Evolutionary conservation across 306 rosid genomes (phyloP).

Genomic region (Rosa lucieae): DNA sequence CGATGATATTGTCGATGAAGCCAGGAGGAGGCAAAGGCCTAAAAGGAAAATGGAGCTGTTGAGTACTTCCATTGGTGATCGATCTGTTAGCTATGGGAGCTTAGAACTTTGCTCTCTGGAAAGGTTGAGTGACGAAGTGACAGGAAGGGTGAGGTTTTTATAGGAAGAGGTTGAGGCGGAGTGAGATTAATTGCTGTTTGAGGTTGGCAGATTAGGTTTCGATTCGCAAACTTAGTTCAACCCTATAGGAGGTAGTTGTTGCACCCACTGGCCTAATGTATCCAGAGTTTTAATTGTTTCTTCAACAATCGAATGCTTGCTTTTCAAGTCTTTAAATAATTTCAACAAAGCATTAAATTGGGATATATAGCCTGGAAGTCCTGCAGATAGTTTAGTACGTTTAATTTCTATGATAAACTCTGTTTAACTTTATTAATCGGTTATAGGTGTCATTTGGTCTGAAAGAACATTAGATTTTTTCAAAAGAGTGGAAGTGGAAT

Average conservation of each 20-base stretch:
- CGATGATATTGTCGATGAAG: constrained; percentile 45
- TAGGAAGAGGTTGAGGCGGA: constrained; percentile 28
- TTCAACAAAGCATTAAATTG: background rate
- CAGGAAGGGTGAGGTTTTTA: constrained; percentile 36
- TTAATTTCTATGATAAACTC: background rate
- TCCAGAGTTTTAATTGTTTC: constrained; percentile 29
- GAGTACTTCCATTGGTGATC: constrained; percentile 37
- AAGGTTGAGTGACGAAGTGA: constrained; percentile 26
- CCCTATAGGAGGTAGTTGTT: constrained; percentile 60
- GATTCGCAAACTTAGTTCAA: constrained; percentile 56
- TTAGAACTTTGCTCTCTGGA: background rate
- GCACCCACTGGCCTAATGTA: constrained; percentile 67
- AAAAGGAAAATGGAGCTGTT: constrained; percentile 30
- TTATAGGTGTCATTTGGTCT: background rate
- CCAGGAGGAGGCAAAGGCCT: constrained; percentile 52
- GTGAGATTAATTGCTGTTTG: constrained; percentile 28
- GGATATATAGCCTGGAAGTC: background rate
- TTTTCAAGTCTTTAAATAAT: constrained; percentile 45
- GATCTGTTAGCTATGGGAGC: constrained; percentile 1
- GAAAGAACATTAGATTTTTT: background rate
- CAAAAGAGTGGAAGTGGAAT: background rate
- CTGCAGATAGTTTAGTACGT: background rate
- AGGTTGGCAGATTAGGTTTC: constrained; percentile 72
- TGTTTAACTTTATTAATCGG: background rate
- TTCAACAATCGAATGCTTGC: constrained; percentile 45